A percentile compares a stretch with the other conserved stretches of the same genome.
These are phyloP conservation scores for Sarcomyxa edulis DNA, from an alignment of 768 basidiomycete genomes.

Conservation along the genomic window DNA sequence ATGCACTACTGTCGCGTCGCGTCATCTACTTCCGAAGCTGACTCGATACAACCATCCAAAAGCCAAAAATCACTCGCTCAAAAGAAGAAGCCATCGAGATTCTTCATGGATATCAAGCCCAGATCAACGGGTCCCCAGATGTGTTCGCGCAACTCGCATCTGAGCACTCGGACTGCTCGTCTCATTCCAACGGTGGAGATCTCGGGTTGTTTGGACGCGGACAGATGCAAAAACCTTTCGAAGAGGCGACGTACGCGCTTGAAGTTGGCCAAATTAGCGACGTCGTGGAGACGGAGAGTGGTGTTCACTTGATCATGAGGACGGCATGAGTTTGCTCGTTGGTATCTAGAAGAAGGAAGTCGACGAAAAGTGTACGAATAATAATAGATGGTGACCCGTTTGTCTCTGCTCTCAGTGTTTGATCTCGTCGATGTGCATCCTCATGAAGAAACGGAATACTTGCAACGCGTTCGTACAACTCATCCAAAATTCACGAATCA, in stretches of 20 bases:
- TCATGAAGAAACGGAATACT: no score
- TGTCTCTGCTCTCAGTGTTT: no score
- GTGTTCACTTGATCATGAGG: slow-evolving; percentile 90
- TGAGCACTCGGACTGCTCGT: slow-evolving; percentile 85
- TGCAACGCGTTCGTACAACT: no score
- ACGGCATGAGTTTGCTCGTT: slow-evolving; percentile 71
- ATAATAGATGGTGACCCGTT: no score
- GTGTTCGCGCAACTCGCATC: slow-evolving; percentile 77
- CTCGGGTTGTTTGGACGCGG: slow-evolving; percentile 80
- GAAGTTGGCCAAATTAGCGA: slow-evolving; percentile 74
- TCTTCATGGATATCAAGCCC: slow-evolving; percentile 53
- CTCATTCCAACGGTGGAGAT: slow-evolving; percentile 78
- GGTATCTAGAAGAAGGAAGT: no score
- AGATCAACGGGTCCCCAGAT: slow-evolving; percentile 51
- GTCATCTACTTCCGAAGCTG: no score
- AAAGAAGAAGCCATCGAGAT: slow-evolving; percentile 89
- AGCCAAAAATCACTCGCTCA: slow-evolving; percentile 77
- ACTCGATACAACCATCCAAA: slow-evolving; percentile 3
- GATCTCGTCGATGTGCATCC: no score
- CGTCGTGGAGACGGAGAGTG: slow-evolving; percentile 85
- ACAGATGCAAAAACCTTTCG: slow-evolving; percentile 98
- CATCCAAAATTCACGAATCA: no score
- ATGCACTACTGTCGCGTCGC: no score
- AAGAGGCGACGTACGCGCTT: slow-evolving; percentile 77
- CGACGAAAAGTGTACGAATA: no score